Percentiles rank a stretch among this genome's conserved stretches.
Conservation (phyloP, 2,329 filamentous ascomycete genomes). For the Thyridium curvatum region DNA sequence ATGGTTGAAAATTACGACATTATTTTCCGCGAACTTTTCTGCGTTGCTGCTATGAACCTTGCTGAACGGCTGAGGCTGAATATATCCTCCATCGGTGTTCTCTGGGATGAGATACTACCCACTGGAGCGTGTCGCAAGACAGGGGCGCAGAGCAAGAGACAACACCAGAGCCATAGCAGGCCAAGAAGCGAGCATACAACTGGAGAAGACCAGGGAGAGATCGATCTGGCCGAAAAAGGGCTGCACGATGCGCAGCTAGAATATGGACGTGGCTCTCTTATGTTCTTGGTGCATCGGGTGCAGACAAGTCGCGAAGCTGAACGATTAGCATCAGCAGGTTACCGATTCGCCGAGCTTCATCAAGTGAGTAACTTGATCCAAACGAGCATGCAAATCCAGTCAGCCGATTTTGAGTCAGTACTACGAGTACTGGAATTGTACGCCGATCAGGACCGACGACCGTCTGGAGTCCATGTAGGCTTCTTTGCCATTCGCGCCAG, state of each 20-base stretch:
- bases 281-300: conserved; percentile 69
- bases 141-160: conserved; percentile 11
- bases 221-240: conserved; percentile 35
- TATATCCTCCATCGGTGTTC: conserved; percentile 56
- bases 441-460: conserved; percentile 35
- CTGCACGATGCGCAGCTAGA: conserved; percentile 15
- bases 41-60: conserved; percentile 68
- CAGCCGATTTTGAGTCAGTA: conserved; percentile 51
- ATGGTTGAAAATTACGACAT: conserved; percentile 65
- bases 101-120: conserved; percentile 70
- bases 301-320: conserved; percentile 51
- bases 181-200: background rate
- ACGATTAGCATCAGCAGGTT: conserved; percentile 64
- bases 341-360: conserved; percentile 65
- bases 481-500: conserved; percentile 51
- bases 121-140: conserved; percentile 43
- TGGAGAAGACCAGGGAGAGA: conserved; percentile 4
- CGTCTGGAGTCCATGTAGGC: conserved; percentile 50
- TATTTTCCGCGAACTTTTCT: conserved; percentile 79
- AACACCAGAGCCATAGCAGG: conserved; percentile 1
- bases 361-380: conserved; percentile 65
- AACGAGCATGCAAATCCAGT: conserved; percentile 67
- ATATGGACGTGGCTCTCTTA: conserved; percentile 67
- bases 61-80: conserved; percentile 59
- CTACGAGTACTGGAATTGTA: conserved; percentile 60